Evolutionary conservation across 495 filamentous ascomycete species (phyloP), one percentile per base, ranked within the genome.

Genomic region (Aspergillus nidulans): DNA sequence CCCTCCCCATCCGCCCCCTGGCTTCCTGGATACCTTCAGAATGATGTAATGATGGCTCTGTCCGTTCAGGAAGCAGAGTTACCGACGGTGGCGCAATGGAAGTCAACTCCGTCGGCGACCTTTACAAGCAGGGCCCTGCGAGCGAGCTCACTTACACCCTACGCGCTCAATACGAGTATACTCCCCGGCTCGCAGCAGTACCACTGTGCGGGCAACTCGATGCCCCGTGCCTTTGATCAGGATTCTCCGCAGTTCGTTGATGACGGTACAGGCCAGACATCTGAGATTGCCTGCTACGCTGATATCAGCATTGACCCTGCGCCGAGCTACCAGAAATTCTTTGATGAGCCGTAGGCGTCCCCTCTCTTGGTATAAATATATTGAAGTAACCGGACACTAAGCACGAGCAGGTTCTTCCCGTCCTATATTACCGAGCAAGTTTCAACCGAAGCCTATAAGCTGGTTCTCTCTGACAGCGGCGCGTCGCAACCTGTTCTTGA

Each of bases 31-130:
- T n/a, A n/a, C n/a, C n/a, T n/a, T n/a, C n/a, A n/a, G n/a, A n/a
- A n/a, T n/a, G n/a, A n/a, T n/a, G n/a, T n/a, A n/a, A 5, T 20
- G 39, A 42, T 15, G 39, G 20, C 4, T 13, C 1, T 10, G 13
- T 26, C 15, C 23, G 13, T n/a, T 26, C 20, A 57, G 54, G 54
- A 15, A 38, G 47, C 3, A 39, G 54, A 19, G 54, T 52, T 12
- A 57, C 54, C 1, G 54, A 57, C 38, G 54, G 47, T 15, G 54
- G 54, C 44, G 54, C 48, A 15, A 57, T 38, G 47, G 54, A 57
- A 20, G 54, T 57, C 39, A 57, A 57, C 40, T 57, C 52, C 10
- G 54, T 57, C 7, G 54, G 47, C 9, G 52, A 52, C 18, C 47
- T 57, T 1, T 57, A 57, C 44, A 57, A 57, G 13, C 54, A 57